Evolutionary conservation across 2,329 filamentous ascomycete genomes (phyloP).

Genomic region (Alternaria burnsii): DNA sequence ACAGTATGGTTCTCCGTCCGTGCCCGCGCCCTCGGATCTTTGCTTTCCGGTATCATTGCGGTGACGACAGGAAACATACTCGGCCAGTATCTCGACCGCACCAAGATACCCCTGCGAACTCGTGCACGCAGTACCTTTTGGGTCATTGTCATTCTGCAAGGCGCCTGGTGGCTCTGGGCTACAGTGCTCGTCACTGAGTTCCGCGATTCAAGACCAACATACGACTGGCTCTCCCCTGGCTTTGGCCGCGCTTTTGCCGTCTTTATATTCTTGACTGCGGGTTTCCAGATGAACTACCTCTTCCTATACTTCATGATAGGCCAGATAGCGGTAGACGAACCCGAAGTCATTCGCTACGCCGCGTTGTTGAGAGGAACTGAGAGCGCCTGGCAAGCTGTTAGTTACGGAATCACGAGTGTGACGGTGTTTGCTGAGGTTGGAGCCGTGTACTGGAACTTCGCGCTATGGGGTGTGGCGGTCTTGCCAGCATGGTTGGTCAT

Average conservation of each 20-base stretch:
- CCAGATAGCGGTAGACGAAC: constrained; percentile 68
- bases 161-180: constrained; percentile 77
- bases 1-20: constrained; percentile 74
- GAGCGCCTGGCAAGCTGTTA: constrained; percentile 76
- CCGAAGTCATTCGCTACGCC: constrained; percentile 73
- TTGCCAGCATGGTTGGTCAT: constrained; percentile 73
- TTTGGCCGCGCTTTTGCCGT: constrained; percentile 73
- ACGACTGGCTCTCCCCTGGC: constrained; percentile 70
- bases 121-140: constrained; percentile 66
- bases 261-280: constrained; percentile 71
- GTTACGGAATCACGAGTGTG: constrained; percentile 72
- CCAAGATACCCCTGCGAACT: constrained; percentile 61
- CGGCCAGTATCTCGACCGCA: constrained; percentile 71
- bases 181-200: constrained; percentile 71
- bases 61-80: constrained; percentile 72
- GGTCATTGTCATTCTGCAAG: constrained; percentile 65
- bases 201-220: constrained; percentile 64
- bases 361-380: constrained; percentile 74
- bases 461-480: constrained; percentile 70
- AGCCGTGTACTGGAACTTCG: constrained; percentile 75
- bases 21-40: constrained; percentile 73
- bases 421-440: constrained; percentile 70
- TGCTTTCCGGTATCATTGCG: constrained; percentile 73
- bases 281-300: constrained; percentile 78
- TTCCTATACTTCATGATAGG: constrained; percentile 59